Conservation (phyloP, 768 basidiomycete species). For the Clathrus columnatus region DNA sequence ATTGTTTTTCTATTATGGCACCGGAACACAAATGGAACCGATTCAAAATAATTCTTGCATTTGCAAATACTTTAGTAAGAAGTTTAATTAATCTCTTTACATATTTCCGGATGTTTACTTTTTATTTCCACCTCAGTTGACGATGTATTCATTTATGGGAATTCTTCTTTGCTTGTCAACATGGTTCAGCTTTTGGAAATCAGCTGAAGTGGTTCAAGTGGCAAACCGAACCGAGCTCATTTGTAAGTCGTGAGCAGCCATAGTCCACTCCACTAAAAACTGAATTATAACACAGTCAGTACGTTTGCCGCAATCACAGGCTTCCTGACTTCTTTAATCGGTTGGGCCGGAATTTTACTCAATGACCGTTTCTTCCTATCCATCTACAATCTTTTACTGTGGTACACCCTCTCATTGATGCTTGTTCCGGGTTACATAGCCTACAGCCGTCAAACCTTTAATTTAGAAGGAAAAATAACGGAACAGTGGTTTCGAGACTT, state of each 20-base stretch:
- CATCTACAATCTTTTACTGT: slow-evolving; percentile 30
- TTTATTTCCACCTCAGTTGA: slow-evolving; percentile 19
- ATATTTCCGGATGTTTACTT: not conserved
- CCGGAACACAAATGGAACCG: slow-evolving; percentile 35
- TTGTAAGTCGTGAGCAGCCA: slow-evolving; percentile 25
- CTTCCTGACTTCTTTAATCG: slow-evolving; percentile 28
- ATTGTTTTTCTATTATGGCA: no score
- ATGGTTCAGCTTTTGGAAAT: slow-evolving; percentile 31
- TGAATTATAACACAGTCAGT: slow-evolving; percentile 22
- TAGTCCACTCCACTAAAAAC: no score
- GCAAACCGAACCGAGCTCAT: slow-evolving; percentile 29
- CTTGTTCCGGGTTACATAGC: slow-evolving; percentile 33
- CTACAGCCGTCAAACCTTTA: slow-evolving; percentile 32
- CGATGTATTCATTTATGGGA: slow-evolving; percentile 25
- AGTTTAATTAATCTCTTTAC: slow-evolving; percentile 10
- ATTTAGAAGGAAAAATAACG: slow-evolving; percentile 35
- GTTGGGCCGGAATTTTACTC: slow-evolving; percentile 33
- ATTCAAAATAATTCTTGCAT: slow-evolving; percentile 33
- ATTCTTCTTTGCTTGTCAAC: slow-evolving; percentile 30
- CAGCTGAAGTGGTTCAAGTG: slow-evolving; percentile 30
- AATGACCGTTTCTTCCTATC: slow-evolving; percentile 35
- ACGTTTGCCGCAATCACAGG: slow-evolving; percentile 28
- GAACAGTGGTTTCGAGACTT: slow-evolving; percentile 29
- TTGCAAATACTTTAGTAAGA: slow-evolving; percentile 30
- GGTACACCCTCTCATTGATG: slow-evolving; percentile 31